A percentile compares a stretch with the other conserved stretches of the same genome.
phyloP scores from a whole-genome alignment of 192 early-diverging fungal genomes.

The Umbelopsis sp. region DNA sequence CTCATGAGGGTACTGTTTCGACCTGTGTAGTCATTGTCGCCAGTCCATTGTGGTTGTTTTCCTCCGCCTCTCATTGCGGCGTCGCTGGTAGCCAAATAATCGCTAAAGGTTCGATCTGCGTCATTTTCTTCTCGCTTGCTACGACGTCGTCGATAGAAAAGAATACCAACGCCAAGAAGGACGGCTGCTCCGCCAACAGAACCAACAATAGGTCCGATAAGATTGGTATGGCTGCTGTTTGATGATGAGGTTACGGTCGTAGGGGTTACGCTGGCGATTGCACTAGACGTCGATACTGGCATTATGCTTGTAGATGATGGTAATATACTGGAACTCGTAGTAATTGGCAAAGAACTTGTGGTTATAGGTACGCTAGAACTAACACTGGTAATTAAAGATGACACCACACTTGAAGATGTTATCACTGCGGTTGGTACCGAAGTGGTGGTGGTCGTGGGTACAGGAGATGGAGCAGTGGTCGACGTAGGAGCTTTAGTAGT shows the following conservation, averaged over 20 bases:
- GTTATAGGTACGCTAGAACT: background rate
- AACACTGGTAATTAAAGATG: background rate
- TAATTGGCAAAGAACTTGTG: background rate
- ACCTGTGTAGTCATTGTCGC: background rate
- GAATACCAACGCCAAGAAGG: background rate
- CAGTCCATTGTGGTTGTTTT: background rate
- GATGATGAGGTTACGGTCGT: background rate
- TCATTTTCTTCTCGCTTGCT: constrained; percentile 1
- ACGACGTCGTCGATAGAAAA: background rate
- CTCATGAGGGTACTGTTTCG: background rate
- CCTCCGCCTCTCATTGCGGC: background rate
- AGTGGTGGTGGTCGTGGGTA: background rate
- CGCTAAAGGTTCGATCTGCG: constrained; percentile 6
- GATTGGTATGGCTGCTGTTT: background rate
- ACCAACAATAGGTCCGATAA: constrained; percentile 3
- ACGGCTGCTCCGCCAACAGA: background rate
- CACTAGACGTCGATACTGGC: background rate
- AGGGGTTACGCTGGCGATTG: background rate
- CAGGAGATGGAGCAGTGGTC: background rate
- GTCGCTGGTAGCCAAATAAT: background rate
- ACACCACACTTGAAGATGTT: background rate
- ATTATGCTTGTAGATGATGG: background rate
- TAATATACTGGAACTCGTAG: background rate
- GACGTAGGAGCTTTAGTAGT: background rate
- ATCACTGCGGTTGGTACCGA: background rate